Evolutionary conservation across 78 protist genomes (phyloP), one percentile per base, ranked within the genome.

Genomic region (Dictyostelium brefeldianum): DNA sequence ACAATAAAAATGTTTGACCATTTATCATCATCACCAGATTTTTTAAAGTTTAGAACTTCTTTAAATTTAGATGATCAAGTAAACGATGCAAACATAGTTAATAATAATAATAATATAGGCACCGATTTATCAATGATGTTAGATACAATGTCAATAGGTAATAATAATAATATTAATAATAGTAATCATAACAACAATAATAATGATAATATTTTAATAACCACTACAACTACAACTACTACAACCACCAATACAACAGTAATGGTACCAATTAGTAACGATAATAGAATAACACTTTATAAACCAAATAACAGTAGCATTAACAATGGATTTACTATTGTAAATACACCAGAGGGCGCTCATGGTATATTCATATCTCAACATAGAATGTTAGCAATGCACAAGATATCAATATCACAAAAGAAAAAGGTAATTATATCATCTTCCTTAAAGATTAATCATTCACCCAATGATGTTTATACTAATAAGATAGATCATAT

Each of bases 401-500:
- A 83, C 17, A 83, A 83, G 31, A 83, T 83, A 70, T 46, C 74
- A 10, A 15, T 83, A 1, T 9, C 29, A 36, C 74, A 78, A 67
- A 83, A 83, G 54, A 74, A 75, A 71, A 67, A 57, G 57, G 80
- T 73, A 73, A n/a, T n/a, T n/a, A n/a, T n/a, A n/a, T n/a, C n/a
- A n/a, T n/a, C n/a, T n/a, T n/a, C n/a, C n/a, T n/a, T n/a, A n/a
- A n/a, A n/a, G n/a, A n/a, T n/a, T n/a, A n/a, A n/a, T n/a, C n/a
- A n/a, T n/a, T n/a, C n/a, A n/a, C n/a, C n/a, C n/a, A n/a, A n/a
- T n/a, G n/a, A n/a, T n/a, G n/a, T n/a, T n/a, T n/a, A n/a, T n/a
- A n/a, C n/a, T n/a, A n/a, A n/a, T n/a, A n/a, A n/a, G n/a, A n/a
- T n/a, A n/a, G n/a, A n/a, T n/a, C n/a, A n/a, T n/a, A n/a, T n/a